A percentile compares a stretch with the other conserved stretches of the same genome.
phyloP scores from a whole-genome alignment of 2,329 filamentous ascomycete genomes.

The Hymenoscyphus albidus region DNA sequence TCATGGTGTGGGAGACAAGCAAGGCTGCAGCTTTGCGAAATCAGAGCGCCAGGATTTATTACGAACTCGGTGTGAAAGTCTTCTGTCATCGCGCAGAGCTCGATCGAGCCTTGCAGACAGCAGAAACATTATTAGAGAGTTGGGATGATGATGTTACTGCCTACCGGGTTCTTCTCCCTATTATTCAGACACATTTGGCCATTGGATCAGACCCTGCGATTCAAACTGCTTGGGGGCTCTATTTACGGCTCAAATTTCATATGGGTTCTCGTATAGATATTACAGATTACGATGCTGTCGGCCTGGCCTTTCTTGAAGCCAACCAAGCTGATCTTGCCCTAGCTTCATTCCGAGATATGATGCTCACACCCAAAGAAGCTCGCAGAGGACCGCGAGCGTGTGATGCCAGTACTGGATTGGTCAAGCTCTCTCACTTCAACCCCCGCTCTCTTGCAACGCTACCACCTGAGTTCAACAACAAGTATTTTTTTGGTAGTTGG shows the following conservation, averaged over 20 bases:
- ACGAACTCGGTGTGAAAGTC: constrained; percentile 64
- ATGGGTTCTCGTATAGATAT: constrained; percentile 61
- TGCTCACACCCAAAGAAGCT: constrained; percentile 41
- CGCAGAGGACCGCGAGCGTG: constrained; percentile 32
- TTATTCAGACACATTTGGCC: constrained; percentile 60
- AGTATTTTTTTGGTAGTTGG: constrained; percentile 86
- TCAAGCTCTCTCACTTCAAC: neutral
- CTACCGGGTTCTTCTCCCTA: constrained; percentile 57
- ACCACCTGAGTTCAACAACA: constrained; percentile 57
- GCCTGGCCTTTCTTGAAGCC: constrained; percentile 65
- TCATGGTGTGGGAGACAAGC: constrained; percentile 33
- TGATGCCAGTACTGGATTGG: constrained; percentile 32
- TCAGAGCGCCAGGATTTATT: constrained; percentile 44
- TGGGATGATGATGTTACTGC: constrained; percentile 42
- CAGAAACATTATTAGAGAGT: constrained; percentile 48
- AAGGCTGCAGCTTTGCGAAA: constrained; percentile 38
- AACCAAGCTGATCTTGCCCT: constrained; percentile 65
- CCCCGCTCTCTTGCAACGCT: constrained; percentile 38
- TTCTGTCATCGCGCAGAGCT: constrained; percentile 54
- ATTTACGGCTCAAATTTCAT: constrained; percentile 58
- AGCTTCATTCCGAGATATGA: constrained; percentile 84
- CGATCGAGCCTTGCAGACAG: constrained; percentile 54
- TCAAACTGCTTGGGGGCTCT: constrained; percentile 62
- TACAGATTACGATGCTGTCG: constrained; percentile 72
- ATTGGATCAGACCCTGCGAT: constrained; percentile 48